These are phyloP conservation scores for Plicaturopsis crispa DNA, from an alignment of 768 basidiomycete species.

Conservation along the genomic window DNA sequence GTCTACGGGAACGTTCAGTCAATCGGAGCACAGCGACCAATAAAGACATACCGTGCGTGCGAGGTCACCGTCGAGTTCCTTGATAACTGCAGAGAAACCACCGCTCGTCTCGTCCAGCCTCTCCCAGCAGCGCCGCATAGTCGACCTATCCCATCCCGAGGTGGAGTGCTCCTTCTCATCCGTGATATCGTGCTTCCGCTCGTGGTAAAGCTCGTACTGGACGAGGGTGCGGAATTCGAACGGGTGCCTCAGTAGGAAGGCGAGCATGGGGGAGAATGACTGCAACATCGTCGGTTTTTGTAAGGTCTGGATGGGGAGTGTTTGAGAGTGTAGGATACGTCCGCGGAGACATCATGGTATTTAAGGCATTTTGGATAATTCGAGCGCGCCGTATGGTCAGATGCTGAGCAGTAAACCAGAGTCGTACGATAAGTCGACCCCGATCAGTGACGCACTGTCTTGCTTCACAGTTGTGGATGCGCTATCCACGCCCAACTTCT, in stretches of 20 bases:
- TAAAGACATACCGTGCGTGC: conserved; percentile 83
- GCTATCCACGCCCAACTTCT: no score
- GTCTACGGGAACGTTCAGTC: conserved; percentile 42
- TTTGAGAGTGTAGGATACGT: no score
- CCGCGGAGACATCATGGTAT: no score
- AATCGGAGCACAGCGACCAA: conserved; percentile 2
- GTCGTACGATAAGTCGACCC: no score
- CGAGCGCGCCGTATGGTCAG: no score
- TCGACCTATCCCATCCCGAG: conserved; percentile 82
- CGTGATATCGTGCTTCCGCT: conserved; percentile 77
- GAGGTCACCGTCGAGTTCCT: conserved; percentile 92
- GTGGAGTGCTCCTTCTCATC: conserved; percentile 63
- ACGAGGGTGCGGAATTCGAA: conserved; percentile 77
- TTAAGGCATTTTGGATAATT: no score
- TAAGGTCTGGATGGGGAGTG: no score
- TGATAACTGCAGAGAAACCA: conserved; percentile 90
- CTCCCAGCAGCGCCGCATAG: conserved; percentile 88
- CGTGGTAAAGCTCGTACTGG: conserved; percentile 79
- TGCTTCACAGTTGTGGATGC: no score
- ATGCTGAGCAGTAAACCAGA: no score
- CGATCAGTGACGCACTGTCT: no score
- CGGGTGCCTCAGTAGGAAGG: conserved; percentile 70
- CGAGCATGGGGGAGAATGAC: no score
- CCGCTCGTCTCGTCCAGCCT: conserved; percentile 85
- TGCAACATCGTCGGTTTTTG: no score